Evolutionary conservation across 139 green algal genomes (phyloP).

Genomic region (Penium margaritaceum): DNA sequence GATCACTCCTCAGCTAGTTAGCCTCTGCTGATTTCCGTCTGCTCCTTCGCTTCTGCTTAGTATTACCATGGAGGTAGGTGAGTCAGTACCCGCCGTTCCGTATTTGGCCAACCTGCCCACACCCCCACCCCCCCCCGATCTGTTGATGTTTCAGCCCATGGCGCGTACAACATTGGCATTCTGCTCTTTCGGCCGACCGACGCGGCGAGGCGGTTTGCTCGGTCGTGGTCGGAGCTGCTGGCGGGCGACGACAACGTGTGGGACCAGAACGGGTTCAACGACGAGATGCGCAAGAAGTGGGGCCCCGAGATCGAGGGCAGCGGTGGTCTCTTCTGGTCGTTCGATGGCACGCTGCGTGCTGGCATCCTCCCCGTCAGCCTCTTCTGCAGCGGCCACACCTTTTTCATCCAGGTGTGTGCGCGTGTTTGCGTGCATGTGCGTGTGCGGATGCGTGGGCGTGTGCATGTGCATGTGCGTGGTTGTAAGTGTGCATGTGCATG

Average conservation of each 20-base stretch:
- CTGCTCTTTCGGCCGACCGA: slow-evolving; percentile 65
- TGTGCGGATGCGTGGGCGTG: too few relatives aligned
- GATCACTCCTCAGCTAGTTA: too few relatives aligned
- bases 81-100: too few relatives aligned
- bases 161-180: slow-evolving; percentile 87
- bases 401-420: slow-evolving; percentile 60
- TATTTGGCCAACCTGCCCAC: neutral
- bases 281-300: slow-evolving; percentile 47
- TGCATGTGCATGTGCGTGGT: too few relatives aligned
- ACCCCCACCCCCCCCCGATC: neutral
- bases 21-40: too few relatives aligned
- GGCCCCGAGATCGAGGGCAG: neutral
- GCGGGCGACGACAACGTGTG: slow-evolving; percentile 41
- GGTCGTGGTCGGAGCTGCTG: slow-evolving; percentile 37
- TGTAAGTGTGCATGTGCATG: too few relatives aligned
- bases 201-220: slow-evolving; percentile 33
- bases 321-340: slow-evolving; percentile 52
- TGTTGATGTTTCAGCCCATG: neutral
- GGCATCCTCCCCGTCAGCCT: slow-evolving; percentile 76
- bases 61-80: too few relatives aligned
- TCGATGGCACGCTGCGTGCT: slow-evolving; percentile 62
- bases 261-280: slow-evolving; percentile 54
- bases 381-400: slow-evolving; percentile 84
- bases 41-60: too few relatives aligned
- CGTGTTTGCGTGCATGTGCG: too few relatives aligned